Conservation (phyloP, 1,284 basidiomycete species). For the Phaffia rhodozyma region DNA sequence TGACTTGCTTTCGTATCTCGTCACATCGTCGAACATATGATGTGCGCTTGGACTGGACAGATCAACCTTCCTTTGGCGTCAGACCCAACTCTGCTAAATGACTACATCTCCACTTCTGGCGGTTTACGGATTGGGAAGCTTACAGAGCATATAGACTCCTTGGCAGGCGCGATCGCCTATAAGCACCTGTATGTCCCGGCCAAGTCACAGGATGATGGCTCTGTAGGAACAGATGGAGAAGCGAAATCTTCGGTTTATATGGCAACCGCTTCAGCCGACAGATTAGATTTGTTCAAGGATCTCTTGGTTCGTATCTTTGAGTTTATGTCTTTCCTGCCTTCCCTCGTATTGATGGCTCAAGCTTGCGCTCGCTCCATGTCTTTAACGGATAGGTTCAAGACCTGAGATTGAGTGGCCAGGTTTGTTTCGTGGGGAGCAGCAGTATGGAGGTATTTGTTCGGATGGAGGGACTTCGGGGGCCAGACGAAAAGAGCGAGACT, state of each 20-base stretch:
- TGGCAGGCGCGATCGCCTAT: slow-evolving; percentile 69
- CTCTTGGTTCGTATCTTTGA: slow-evolving; percentile 23
- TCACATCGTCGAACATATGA: no score
- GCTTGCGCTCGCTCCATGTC: slow-evolving; percentile 41
- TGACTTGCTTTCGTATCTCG: no score
- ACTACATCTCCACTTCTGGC: slow-evolving; percentile 34
- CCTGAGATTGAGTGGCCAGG: slow-evolving; percentile 61
- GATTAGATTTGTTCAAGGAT: slow-evolving; percentile 38
- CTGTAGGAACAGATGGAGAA: slow-evolving; percentile 41
- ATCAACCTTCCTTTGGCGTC: slow-evolving; percentile 32
- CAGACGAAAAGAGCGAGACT: slow-evolving; percentile 40
- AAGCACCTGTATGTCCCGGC: no score
- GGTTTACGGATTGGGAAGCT: slow-evolving; percentile 37
- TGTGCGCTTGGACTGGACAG: background rate
- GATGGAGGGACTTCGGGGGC: slow-evolving; percentile 51
- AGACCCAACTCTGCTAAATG: slow-evolving; percentile 29
- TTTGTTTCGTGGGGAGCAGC: slow-evolving; percentile 55
- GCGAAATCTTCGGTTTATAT: slow-evolving; percentile 51
- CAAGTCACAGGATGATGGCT: no score
- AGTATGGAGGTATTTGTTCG: slow-evolving; percentile 69
- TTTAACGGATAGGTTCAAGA: slow-evolving; percentile 45
- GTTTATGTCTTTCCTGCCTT: slow-evolving; percentile 7
- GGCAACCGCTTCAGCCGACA: slow-evolving; percentile 67
- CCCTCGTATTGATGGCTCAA: background rate
- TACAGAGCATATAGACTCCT: slow-evolving; percentile 53